Evolutionary conservation across 306 rosid genomes (phyloP).

Genomic region (Boehmeria nivea): DNA sequence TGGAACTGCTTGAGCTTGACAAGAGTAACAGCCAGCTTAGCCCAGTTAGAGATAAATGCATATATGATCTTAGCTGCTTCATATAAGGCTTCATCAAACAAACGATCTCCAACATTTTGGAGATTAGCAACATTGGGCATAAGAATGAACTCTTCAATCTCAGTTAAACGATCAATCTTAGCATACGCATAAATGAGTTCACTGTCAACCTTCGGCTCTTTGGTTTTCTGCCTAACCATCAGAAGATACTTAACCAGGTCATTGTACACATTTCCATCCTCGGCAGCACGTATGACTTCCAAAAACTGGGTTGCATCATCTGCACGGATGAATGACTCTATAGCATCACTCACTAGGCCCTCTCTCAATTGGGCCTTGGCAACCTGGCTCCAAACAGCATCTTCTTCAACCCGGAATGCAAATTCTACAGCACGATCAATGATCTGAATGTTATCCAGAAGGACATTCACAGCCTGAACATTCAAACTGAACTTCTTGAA

Average conservation of each 20-base stretch:
- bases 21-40: slow-evolving; percentile 83
- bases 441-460: slow-evolving; percentile 76
- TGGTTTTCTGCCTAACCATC: slow-evolving; percentile 92
- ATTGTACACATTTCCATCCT: slow-evolving; percentile 67
- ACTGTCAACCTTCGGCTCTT: slow-evolving; percentile 97
- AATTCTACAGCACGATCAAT: slow-evolving; percentile 96
- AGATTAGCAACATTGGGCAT: slow-evolving; percentile 99
- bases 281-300: slow-evolving; percentile 87
- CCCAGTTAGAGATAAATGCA: slow-evolving; percentile 95
- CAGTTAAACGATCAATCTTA: slow-evolving; percentile 87
- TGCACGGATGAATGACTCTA: slow-evolving; percentile 93
- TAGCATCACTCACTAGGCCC: slow-evolving; percentile 94
- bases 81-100: slow-evolving; percentile 82
- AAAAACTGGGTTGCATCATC: slow-evolving; percentile 92
- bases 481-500: slow-evolving; percentile 94
- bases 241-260: slow-evolving; percentile 90
- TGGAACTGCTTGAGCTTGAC: slow-evolving; percentile 90
- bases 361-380: slow-evolving; percentile 93
- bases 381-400: slow-evolving; percentile 98
- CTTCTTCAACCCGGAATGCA: slow-evolving; percentile 98
- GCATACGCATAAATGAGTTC: slow-evolving; percentile 99
- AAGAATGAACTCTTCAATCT: slow-evolving; percentile 93
- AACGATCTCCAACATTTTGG: slow-evolving; percentile 85
- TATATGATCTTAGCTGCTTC: slow-evolving; percentile 97
- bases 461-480: slow-evolving; percentile 95